phyloP scores from a whole-genome alignment of 192 early-diverging fungal species.

The Glomus cerebriforme region DNA sequence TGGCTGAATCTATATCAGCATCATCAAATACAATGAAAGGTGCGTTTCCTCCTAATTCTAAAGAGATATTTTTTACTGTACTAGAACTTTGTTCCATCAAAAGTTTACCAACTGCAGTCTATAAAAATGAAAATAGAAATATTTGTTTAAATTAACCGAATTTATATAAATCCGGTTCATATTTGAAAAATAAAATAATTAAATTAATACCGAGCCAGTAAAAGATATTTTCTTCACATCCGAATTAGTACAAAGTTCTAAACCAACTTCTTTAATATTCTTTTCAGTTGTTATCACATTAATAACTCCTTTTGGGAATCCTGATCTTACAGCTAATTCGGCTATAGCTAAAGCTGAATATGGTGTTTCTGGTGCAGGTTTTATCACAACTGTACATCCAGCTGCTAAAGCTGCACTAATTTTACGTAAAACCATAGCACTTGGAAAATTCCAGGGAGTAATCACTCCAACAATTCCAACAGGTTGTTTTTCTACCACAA shows the following conservation, averaged over 20 bases:
- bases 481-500: conserved; percentile 74
- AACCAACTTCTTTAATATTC: conserved; percentile 57
- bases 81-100: conserved; percentile 61
- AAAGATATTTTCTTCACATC: conserved; percentile 73
- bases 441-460: conserved; percentile 82
- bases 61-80: conserved; percentile 73
- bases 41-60: conserved; percentile 89
- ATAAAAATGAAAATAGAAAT: conserved; percentile 14
- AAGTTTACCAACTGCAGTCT: conserved; percentile 67
- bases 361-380: conserved; percentile 64
- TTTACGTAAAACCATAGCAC: conserved; percentile 82
- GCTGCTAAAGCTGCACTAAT: conserved; percentile 75
- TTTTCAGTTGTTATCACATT: conserved; percentile 63
- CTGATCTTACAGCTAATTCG: conserved; percentile 56
- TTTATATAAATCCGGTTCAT: neutral
- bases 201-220: conserved; percentile 67
- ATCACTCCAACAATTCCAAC: conserved; percentile 75
- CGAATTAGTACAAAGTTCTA: conserved; percentile 51
- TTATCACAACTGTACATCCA: conserved; percentile 74
- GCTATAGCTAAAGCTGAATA: conserved; percentile 54
- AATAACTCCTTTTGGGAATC: conserved; percentile 70
- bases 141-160: neutral
- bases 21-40: conserved; percentile 79
- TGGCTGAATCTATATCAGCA: conserved; percentile 70
- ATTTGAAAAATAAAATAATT: conserved; percentile 4